Conservation (phyloP, 164 flowering plant species). For the Piper betle region DNA sequence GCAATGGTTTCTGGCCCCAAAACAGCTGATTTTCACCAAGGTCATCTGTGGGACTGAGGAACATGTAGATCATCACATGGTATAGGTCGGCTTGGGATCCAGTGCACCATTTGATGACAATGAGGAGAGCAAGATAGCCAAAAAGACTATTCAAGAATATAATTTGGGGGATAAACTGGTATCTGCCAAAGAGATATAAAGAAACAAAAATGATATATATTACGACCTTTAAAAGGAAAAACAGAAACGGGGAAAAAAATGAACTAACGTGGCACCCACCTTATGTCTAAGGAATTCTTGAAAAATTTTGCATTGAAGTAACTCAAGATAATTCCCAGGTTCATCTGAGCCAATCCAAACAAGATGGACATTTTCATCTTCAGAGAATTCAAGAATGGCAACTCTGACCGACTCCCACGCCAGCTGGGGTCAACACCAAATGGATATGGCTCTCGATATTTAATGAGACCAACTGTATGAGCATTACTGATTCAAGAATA, state of each 20-base stretch:
- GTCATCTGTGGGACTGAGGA: slow-evolving; percentile 81
- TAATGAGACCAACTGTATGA: slow-evolving; percentile 47
- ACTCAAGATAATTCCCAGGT: slow-evolving; percentile 73
- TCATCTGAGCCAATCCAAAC: slow-evolving; percentile 78
- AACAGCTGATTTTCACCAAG: slow-evolving; percentile 87
- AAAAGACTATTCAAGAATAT: slow-evolving; percentile 88
- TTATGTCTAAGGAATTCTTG: slow-evolving; percentile 60
- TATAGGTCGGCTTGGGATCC: slow-evolving; percentile 94
- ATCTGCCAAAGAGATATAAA: slow-evolving; percentile 29
- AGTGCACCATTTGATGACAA: slow-evolving; percentile 86
- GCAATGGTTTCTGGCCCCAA: slow-evolving; percentile 87
- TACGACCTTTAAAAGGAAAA: background rate
- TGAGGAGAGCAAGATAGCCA: slow-evolving; percentile 89
- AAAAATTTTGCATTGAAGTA: slow-evolving; percentile 78
- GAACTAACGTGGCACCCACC: slow-evolving; percentile 26
- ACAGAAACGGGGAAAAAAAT: background rate
- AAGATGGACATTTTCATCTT: slow-evolving; percentile 98
- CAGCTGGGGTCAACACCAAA: slow-evolving; percentile 97
- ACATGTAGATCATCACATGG: slow-evolving; percentile 98
- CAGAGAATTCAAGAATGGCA: slow-evolving; percentile 84
- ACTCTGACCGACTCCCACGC: slow-evolving; percentile 94
- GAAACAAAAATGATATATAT: slow-evolving; percentile 6
- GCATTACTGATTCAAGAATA: slow-evolving; percentile 46
- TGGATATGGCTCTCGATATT: slow-evolving; percentile 63
- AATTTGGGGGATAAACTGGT: slow-evolving; percentile 91